A percentile compares a stretch with the other conserved stretches of the same genome.
phyloP scores from a whole-genome alignment of 1,284 basidiomycete species.

The Porogramme epimiltina region DNA sequence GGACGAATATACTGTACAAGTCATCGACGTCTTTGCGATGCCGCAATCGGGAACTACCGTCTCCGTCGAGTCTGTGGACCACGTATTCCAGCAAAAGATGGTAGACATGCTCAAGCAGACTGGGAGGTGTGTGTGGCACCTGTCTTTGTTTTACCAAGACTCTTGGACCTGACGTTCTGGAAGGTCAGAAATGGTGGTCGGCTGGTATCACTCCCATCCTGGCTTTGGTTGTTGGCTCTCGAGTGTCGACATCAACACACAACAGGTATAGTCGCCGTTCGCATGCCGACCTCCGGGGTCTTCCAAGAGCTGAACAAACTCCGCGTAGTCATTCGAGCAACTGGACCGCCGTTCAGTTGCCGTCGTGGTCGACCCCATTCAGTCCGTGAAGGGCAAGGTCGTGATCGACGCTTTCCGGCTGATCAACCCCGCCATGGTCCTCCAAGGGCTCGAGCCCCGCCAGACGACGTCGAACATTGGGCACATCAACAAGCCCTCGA shows the following conservation, averaged over 20 bases:
- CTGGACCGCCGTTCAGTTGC: constrained; percentile 95
- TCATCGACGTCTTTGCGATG: constrained; percentile 99
- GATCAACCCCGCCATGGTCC: constrained; percentile 86
- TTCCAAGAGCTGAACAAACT: constrained; percentile 15
- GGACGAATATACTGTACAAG: constrained; percentile 97
- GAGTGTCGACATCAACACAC: constrained; percentile 99
- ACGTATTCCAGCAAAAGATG: constrained; percentile 99
- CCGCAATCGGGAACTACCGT: constrained; percentile 99
- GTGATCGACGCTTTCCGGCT: constrained; percentile 99
- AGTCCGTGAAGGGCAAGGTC: constrained; percentile 98
- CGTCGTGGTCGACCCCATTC: constrained; percentile 98
- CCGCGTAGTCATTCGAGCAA: constrained; percentile 89
- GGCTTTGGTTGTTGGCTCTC: constrained; percentile 99
- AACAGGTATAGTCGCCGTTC: constrained; percentile 66
- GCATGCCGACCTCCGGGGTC: constrained; percentile 9
- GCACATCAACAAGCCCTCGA: constrained; percentile 97
- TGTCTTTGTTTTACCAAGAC: neutral
- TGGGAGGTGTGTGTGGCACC: constrained; percentile 69
- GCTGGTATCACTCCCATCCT: constrained; percentile 99
- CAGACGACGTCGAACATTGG: constrained; percentile 99
- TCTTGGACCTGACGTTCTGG: neutral
- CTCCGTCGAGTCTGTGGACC: constrained; percentile 98
- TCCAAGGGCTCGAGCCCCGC: constrained; percentile 91
- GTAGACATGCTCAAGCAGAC: constrained; percentile 99
- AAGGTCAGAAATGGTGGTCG: constrained; percentile 98